phyloP scores from a whole-genome alignment of 148 eudicot species.

The Vaccinium vitisidaea region DNA sequence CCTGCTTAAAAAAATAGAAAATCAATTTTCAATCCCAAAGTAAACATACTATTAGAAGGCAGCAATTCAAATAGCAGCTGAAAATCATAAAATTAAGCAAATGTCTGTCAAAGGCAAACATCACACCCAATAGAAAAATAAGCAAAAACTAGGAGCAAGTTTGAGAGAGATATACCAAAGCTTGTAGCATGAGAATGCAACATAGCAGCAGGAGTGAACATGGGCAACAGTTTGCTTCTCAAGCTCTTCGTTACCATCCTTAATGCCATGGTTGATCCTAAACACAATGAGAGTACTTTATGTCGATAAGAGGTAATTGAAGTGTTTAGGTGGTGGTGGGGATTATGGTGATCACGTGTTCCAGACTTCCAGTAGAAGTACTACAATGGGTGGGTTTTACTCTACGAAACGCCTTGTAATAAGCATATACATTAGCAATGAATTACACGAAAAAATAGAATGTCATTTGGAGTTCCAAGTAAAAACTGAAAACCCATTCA shows the following conservation, averaged over 20 bases:
- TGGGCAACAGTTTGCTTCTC: slow-evolving; percentile 38
- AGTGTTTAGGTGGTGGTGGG: not conserved
- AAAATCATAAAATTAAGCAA: not conserved
- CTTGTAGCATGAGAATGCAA: slow-evolving; percentile 94
- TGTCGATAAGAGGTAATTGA: not conserved
- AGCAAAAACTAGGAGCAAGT: not conserved
- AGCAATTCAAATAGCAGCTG: not conserved
- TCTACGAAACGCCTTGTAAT: not conserved
- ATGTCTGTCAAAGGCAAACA: not conserved
- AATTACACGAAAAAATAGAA: not conserved
- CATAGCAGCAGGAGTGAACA: slow-evolving; percentile 35
- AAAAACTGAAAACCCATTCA: not conserved
- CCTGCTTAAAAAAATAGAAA: not conserved
- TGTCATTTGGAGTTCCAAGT: not conserved
- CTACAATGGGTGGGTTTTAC: not conserved
- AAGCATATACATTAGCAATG: not conserved
- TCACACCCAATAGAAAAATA: not conserved
- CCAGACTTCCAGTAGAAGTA: not conserved
- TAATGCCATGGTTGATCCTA: slow-evolving; percentile 49
- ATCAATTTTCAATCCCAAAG: not conserved
- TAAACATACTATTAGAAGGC: not conserved
- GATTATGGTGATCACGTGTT: not conserved
- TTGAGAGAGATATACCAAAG: slow-evolving; percentile 50
- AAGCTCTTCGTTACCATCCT: slow-evolving; percentile 40
- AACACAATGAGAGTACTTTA: not conserved